Base-by-base conservation (phyloP, 768 basidiomycete genomes). In the Macrolepiota dolichaula region DNA sequence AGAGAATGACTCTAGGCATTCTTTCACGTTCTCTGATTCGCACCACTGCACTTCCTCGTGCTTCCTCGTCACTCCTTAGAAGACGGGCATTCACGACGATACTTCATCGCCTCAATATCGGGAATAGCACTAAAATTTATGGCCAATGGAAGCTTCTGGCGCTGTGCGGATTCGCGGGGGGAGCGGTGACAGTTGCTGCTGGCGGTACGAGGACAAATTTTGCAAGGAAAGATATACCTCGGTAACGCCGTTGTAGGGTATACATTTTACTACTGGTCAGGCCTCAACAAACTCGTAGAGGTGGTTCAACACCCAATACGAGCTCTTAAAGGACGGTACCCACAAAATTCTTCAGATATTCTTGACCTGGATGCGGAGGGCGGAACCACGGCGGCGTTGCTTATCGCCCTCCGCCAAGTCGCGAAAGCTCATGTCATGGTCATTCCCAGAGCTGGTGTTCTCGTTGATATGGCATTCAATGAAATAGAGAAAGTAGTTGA, bases 381-480 rank as follows among this genome's bases (percentile, higher is more conserved):
- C n/a, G 59, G 54, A 32, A 55, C 50, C 70, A 74, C 12, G 69
- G 66, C 65, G 4, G 72, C 72, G 54, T 71, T 74, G 5, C 66
- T 80, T 25, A 56, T 64, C n/a, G 70, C 70, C 65, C 74, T 82
- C 22, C 77, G 80, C 57, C 58, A 65, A 38, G 71, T 75, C 37
- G 74, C 74, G 27, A 80, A 79, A 65, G 69, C 76, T 11, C 80
- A 80, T 65, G 69, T 75, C 29, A 70, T 69, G 35, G 61, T 73
- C 52, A 63, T 81, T 35, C 80, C 81, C 1, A 76, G 76, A 2
- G 72, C 77, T 0, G 71, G 69, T 1, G 51, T 70, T 4, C 59
- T 76, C 44, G 71, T 82, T 57, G 79, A 82, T 69, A 66, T 62
- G 49, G 75, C 71, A 0, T 82, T 83, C 63, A 78, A 81, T 64